phyloP scores from a whole-genome alignment of 495 filamentous ascomycete genomes.

The Lasiosphaeria miniovina region DNA sequence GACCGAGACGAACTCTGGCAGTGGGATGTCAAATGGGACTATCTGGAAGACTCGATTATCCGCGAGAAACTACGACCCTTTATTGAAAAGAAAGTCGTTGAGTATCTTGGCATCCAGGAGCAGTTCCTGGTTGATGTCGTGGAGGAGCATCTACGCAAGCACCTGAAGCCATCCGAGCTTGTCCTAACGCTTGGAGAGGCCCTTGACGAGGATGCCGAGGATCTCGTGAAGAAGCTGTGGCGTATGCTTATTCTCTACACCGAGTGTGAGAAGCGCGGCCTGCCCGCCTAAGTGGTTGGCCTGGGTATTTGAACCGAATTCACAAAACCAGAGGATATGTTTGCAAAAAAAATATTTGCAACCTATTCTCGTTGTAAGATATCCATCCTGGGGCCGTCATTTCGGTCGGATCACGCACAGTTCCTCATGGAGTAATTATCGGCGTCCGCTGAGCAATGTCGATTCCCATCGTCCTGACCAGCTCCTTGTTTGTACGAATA shows the following conservation, averaged over 20 bases:
- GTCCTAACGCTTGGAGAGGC: slow-evolving; percentile 85
- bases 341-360: no score
- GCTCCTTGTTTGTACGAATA: no score
- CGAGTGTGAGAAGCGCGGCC: slow-evolving; percentile 87
- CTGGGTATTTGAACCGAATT: background rate
- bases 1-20: slow-evolving; percentile 85
- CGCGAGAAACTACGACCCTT: slow-evolving; percentile 88
- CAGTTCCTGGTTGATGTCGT: slow-evolving; percentile 93
- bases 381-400: no score
- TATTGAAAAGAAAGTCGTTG: slow-evolving; percentile 96
- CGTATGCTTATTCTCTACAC: slow-evolving; percentile 98
- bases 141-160: slow-evolving; percentile 78
- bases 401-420: no score
- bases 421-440: no score
- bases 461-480: no score
- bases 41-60: slow-evolving; percentile 80
- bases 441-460: no score
- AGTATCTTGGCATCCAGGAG: slow-evolving; percentile 94
- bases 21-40: slow-evolving; percentile 92
- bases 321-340: background rate
- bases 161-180: slow-evolving; percentile 71
- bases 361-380: no score
- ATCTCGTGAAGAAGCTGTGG: slow-evolving; percentile 94
- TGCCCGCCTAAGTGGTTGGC: slow-evolving; percentile 54
- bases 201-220: slow-evolving; percentile 91